Base-by-base conservation (phyloP, 78 protist genomes). In the Dictyostelium brefeldianum region DNA sequence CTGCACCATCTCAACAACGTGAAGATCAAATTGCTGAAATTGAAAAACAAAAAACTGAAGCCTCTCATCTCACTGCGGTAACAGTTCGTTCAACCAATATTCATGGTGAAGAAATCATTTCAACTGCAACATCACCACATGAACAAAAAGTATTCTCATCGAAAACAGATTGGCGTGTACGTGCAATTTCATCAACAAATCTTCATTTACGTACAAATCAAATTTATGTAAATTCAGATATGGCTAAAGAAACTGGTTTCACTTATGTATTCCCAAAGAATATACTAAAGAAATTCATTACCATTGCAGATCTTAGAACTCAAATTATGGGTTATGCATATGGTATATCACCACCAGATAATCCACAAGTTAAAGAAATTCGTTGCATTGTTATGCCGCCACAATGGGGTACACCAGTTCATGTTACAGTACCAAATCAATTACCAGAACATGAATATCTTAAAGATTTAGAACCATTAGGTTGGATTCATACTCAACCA, bases 401-500 rank as follows among this genome's bases (percentile, higher is more conserved):
- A 53, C 99, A 99, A 95, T 82, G 89, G 95, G 99, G 99, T 41
- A 97, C 99, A 10, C 99, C 98, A 93, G 98, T 95, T 91, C 29
- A 41, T 41, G 98, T 99, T 5, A 94, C 78, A 22, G 92, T 99
- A 50, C 99, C 99, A 20, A 43, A 59, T 67, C 73, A 81, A 56
- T 74, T 98, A 41, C 99, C 99, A 3, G 99, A 97, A 27, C 98
- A 97, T 83, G 98, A 94, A 59, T 96, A 95, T 94, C 97, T 99
- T 41, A 43, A 80, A 67, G 99, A 97, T 36, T 69, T 98, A 77
- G 99, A 99, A 92, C 99, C 99, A 43, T 98, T 99, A 1, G 99
- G 99, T 67, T 99, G 99, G 99, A 84, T 99, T 51, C 99, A 99
- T 95, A 99, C 99, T 20, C 99, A 99, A 94, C 98, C 99, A 73